Conservation (phyloP, 768 basidiomycete genomes). For the Megacollybia marginata region DNA sequence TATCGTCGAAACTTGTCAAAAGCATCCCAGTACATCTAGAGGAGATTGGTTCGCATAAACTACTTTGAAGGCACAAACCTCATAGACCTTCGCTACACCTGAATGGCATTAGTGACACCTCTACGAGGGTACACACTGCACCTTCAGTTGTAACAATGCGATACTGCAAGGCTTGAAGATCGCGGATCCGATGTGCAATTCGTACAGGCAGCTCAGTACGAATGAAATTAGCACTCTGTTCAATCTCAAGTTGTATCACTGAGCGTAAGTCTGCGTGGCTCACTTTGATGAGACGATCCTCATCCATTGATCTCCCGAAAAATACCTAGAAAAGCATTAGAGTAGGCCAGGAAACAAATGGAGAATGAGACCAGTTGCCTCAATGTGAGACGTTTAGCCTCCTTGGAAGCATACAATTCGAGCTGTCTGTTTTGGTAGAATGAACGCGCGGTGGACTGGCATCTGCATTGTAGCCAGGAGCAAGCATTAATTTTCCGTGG, state of each 20-base stretch:
- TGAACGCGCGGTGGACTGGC: constrained; percentile 37
- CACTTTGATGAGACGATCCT: constrained; percentile 72
- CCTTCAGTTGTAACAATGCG: constrained; percentile 82
- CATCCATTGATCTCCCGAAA: constrained; percentile 77
- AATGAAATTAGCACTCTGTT: constrained; percentile 84
- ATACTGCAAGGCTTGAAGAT: constrained; percentile 81
- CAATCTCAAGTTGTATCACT: neutral
- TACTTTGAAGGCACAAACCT: constrained; percentile 38
- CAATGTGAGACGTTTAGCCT: constrained; percentile 65
- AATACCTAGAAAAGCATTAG: constrained; percentile 47
- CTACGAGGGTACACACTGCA: no score
- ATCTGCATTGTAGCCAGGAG: constrained; percentile 2
- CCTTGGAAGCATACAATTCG: constrained; percentile 71
- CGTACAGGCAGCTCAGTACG: constrained; percentile 84
- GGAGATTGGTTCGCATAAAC: neutral
- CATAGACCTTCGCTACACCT: constrained; percentile 68
- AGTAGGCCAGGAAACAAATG: neutral
- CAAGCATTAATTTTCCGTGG: neutral
- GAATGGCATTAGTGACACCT: no score
- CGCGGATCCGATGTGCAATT: constrained; percentile 80
- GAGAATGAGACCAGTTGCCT: constrained; percentile 60
- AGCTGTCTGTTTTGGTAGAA: constrained; percentile 84
- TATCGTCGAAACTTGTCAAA: constrained; percentile 61
- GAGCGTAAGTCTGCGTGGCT: constrained; percentile 2
- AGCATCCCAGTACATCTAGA: constrained; percentile 79